Conservation (phyloP, 495 filamentous ascomycete species). For the Zalerion maritima region DNA sequence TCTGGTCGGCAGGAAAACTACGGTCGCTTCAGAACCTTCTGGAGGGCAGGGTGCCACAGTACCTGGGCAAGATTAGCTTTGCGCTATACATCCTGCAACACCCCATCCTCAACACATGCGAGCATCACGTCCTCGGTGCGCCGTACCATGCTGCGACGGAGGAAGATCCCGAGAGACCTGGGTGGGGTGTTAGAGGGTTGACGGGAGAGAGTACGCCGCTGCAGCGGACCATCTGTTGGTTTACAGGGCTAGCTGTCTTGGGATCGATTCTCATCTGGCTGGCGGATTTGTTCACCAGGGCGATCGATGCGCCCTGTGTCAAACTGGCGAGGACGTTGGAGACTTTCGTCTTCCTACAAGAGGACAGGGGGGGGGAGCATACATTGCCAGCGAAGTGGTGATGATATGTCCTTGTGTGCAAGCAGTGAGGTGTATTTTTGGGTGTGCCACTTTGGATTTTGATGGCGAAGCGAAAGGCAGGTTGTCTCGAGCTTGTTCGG, state of each 20-base stretch:
- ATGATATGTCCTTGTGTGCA: no score
- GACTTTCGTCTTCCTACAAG: no score
- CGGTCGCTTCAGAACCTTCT: constrained; percentile 37
- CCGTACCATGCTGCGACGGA: constrained; percentile 9
- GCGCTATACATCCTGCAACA: constrained; percentile 49
- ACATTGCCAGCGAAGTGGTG: no score
- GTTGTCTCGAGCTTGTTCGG: no score
- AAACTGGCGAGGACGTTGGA: constrained; percentile 41
- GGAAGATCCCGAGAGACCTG: constrained; percentile 8
- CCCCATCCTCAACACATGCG: constrained; percentile 36
- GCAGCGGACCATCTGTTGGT: constrained; percentile 35
- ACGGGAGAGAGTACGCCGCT: constrained; percentile 35
- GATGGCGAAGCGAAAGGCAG: no score
- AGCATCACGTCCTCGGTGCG: constrained; percentile 28
- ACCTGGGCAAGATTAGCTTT: constrained; percentile 46
- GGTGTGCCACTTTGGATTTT: no score
- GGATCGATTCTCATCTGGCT: constrained; percentile 39
- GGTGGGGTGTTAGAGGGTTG: constrained; percentile 36
- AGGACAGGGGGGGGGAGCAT: no score
- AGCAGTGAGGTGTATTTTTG: no score
- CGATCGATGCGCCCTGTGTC: constrained; percentile 43
- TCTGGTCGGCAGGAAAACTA: constrained; percentile 40
- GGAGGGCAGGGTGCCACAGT: constrained; percentile 40
- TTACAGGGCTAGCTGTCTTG: constrained; percentile 34
- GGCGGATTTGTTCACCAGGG: constrained; percentile 44